These are phyloP conservation scores for Aristolochia contorta DNA, from an alignment of 164 flowering plant genomes.

Conservation along the genomic window DNA sequence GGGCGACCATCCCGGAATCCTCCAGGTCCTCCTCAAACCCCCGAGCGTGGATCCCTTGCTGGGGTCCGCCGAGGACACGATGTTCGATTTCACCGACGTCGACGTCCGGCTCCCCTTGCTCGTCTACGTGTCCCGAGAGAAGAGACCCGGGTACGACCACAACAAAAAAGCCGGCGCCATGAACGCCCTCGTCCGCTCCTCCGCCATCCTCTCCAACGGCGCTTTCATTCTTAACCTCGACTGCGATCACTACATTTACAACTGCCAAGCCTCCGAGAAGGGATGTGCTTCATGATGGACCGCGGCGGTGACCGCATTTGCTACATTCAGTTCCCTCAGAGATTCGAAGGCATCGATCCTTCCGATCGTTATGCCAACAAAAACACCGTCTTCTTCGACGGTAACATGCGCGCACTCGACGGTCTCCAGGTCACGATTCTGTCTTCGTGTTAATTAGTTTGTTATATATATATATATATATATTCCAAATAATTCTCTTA, in stretches of 20 bases:
- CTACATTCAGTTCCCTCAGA: conserved; percentile 77
- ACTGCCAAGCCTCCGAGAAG: conserved; percentile 66
- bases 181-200: conserved; percentile 69
- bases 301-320: conserved; percentile 67
- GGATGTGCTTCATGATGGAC: conserved; percentile 91
- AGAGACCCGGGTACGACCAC: conserved; percentile 25
- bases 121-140: conserved; percentile 28
- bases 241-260: conserved; percentile 72
- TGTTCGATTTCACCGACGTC: conserved; percentile 21
- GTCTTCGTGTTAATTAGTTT: no score
- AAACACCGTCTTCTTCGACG: conserved; percentile 80
- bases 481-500: no score
- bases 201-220: conserved; percentile 64
- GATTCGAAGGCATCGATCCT: conserved; percentile 84
- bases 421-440: conserved; percentile 79
- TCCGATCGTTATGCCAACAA: conserved; percentile 78
- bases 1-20: conserved; percentile 78
- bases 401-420: conserved; percentile 89
- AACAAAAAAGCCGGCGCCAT: conserved; percentile 92
- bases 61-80: conserved; percentile 22
- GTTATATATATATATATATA: no score
- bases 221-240: conserved; percentile 75
- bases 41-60: conserved; percentile 37
- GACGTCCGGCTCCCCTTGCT: conserved; percentile 29
- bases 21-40: conserved; percentile 71